Conservation (phyloP, 169 alveolate species). For the Eimeria zaria region DNA sequence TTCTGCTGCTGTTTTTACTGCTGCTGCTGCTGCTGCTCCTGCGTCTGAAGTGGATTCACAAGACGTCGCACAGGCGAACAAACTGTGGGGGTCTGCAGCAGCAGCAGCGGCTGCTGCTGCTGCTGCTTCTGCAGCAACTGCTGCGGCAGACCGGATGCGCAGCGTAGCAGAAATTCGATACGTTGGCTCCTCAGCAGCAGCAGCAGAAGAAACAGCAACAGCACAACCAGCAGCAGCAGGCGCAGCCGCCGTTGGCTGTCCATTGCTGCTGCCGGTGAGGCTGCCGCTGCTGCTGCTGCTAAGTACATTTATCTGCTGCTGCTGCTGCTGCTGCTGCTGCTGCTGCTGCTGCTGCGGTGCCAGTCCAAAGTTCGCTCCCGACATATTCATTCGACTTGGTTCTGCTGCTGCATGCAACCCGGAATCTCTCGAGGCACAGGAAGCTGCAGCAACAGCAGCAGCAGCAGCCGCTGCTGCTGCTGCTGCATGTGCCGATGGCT, state of each 20-base stretch:
- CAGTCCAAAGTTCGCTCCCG: background rate
- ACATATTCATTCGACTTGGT: background rate
- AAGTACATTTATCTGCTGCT: constrained; percentile 6
- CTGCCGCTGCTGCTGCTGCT: background rate
- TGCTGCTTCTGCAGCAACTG: constrained; percentile 44
- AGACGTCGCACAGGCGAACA: constrained; percentile 36
- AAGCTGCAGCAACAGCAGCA: constrained; percentile 73
- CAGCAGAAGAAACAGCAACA: background rate
- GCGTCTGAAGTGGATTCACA: constrained; percentile 33
- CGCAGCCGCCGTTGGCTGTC: background rate
- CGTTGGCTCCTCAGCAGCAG: background rate
- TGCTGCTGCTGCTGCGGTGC: background rate
- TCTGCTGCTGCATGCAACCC: constrained; percentile 28
- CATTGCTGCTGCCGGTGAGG: background rate
- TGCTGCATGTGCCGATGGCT: constrained; percentile 61
- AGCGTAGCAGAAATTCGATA: constrained; percentile 19
- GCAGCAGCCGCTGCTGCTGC: constrained; percentile 73
- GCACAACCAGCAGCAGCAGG: constrained; percentile 35
- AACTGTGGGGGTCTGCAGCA: constrained; percentile 32
- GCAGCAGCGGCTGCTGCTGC: constrained; percentile 48
- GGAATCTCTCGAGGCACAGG: constrained; percentile 48
- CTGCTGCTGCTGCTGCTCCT: background rate
- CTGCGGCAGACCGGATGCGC: constrained; percentile 37
- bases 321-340: background rate
- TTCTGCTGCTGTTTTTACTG: background rate